A percentile compares a stretch with the other conserved stretches of the same genome.
Conservation (phyloP, 805 yeast species). For the Debaryomyces prosopidis region DNA sequence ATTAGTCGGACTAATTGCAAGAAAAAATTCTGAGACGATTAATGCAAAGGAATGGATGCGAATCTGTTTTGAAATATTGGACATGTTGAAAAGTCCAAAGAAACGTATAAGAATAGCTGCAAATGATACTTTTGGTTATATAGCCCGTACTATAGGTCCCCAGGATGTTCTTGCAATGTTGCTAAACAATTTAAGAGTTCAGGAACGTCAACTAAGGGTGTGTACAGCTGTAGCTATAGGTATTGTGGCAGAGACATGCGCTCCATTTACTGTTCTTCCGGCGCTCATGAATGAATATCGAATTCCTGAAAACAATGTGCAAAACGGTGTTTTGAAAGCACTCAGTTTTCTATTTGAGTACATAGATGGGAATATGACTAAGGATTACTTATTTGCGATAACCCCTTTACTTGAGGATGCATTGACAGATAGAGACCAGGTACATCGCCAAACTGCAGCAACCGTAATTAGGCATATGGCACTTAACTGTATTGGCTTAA, state of each 20-base stretch:
- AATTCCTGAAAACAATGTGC: slow-evolving; percentile 89
- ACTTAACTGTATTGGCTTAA: slow-evolving; percentile 70
- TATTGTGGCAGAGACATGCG: slow-evolving; percentile 89
- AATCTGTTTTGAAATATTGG: slow-evolving; percentile 85
- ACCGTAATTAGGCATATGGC: slow-evolving; percentile 83
- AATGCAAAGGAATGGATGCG: slow-evolving; percentile 98
- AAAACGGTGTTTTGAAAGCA: slow-evolving; percentile 92
- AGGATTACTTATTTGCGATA: slow-evolving; percentile 79
- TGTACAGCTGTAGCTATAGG: slow-evolving; percentile 98
- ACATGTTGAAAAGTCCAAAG: slow-evolving; percentile 79
- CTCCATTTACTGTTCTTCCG: slow-evolving; percentile 91
- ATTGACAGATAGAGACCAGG: slow-evolving; percentile 83
- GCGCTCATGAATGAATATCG: slow-evolving; percentile 94
- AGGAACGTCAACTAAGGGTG: slow-evolving; percentile 93
- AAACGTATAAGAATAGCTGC: slow-evolving; percentile 82
- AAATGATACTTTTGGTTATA: slow-evolving; percentile 85
- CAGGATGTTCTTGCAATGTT: slow-evolving; percentile 87
- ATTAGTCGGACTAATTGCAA: slow-evolving; percentile 81
- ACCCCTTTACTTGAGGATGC: slow-evolving; percentile 87
- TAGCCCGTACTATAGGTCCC: slow-evolving; percentile 93
- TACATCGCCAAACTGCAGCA: slow-evolving; percentile 94
- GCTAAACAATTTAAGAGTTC: slow-evolving; percentile 81
- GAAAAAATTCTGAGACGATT: slow-evolving; percentile 73
- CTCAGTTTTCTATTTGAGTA: slow-evolving; percentile 91
- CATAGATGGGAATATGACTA: slow-evolving; percentile 70